Percentiles rank a stretch among this genome's conserved stretches.
phyloP scores from a whole-genome alignment of 305 asterid genomes.

The Ajuga reptans region DNA sequence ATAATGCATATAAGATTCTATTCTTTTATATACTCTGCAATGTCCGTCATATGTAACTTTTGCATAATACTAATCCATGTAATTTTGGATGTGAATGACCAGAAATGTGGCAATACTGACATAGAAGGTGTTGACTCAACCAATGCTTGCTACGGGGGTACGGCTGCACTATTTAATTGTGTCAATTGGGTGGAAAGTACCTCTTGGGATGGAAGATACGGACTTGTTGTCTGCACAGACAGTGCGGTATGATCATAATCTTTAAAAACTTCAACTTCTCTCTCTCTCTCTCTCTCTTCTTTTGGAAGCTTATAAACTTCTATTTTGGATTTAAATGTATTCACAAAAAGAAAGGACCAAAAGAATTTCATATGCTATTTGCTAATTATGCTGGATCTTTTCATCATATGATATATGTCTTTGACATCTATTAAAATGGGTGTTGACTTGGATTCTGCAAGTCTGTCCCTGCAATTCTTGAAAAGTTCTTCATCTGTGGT shows the following conservation, averaged over 20 bases:
- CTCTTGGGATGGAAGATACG: conserved; percentile 99
- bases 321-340: background rate
- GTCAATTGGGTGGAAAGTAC: conserved; percentile 96
- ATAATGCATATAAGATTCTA: background rate
- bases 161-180: conserved; percentile 95
- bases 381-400: background rate
- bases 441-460: background rate
- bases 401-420: background rate
- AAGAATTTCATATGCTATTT: background rate
- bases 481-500: conserved; percentile 14
- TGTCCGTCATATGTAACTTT: background rate
- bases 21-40: background rate
- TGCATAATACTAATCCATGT: conserved; percentile 1
- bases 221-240: conserved; percentile 97
- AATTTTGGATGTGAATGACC: conserved; percentile 25
- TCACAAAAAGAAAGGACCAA: background rate
- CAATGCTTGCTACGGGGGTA: conserved; percentile 99
- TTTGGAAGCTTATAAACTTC: background rate
- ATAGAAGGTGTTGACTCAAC: conserved; percentile 98
- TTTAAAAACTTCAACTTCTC: conserved; percentile 11
- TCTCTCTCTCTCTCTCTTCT: too few species aligned
- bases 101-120: conserved; percentile 88
- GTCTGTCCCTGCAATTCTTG: background rate
- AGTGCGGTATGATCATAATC: conserved; percentile 66
- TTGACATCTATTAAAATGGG: background rate